Percentiles rank a stretch among this genome's conserved stretches.
Evolutionary conservation across 2,329 filamentous ascomycete genomes (phyloP).

Genomic region (Microsporum ferrugineum): DNA sequence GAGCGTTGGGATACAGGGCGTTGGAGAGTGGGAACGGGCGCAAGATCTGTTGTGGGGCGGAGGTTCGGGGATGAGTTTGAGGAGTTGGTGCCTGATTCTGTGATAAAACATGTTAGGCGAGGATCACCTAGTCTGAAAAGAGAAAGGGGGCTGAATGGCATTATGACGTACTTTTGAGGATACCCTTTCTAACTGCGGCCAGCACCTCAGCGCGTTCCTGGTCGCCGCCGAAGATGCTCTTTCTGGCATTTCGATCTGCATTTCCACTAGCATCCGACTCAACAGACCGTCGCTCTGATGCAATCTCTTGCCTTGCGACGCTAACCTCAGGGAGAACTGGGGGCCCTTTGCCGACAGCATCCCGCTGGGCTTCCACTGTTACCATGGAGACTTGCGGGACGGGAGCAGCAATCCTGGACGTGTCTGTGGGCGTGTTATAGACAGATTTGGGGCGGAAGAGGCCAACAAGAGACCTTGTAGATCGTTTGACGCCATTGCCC

Average conservation of each 20-base stretch:
- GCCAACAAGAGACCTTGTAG: constrained; percentile 78
- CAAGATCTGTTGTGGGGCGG: constrained; percentile 43
- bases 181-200: constrained; percentile 86
- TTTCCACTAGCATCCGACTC: constrained; percentile 35
- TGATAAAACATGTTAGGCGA: background rate
- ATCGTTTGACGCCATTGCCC: constrained; percentile 97
- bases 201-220: constrained; percentile 83
- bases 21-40: constrained; percentile 29
- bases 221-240: constrained; percentile 85
- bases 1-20: constrained; percentile 69
- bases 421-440: constrained; percentile 63
- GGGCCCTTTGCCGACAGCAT: constrained; percentile 53
- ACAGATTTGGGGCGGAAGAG: constrained; percentile 91
- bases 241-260: constrained; percentile 49
- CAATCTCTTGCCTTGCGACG: background rate
- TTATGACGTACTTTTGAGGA: constrained; percentile 67
- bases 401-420: constrained; percentile 51
- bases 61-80: constrained; percentile 55
- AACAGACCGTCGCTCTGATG: constrained; percentile 6
- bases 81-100: constrained; percentile 10
- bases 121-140: background rate
- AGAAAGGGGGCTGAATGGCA: background rate
- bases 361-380: constrained; percentile 84
- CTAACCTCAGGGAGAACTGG: background rate
- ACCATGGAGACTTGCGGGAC: constrained; percentile 88